Evolutionary conservation across 1,139 yeast genomes (phyloP), one percentile per base, ranked within the genome.

Genomic region (Arxiozyma telluris): DNA sequence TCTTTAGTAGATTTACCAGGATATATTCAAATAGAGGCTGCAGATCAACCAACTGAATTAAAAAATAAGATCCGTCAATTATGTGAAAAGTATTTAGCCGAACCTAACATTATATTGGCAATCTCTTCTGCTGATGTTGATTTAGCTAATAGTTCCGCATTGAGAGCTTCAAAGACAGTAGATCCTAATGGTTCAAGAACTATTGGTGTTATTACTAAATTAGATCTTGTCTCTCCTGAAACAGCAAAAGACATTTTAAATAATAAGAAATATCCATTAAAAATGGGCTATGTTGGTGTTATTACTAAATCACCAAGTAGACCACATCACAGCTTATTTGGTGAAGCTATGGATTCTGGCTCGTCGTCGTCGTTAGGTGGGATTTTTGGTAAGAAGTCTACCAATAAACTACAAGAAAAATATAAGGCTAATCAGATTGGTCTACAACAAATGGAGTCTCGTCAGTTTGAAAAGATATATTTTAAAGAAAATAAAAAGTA

Each of bases 81-180:
- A 38, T 93, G 98, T 70, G 87, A 87, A 61, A 81, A 82, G 65
- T 94, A 94, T 67, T 77, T 94, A 61, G 90, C 87, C 64, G 83
- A 87, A 9, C 98, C 98, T 20, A 94, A 94, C 66, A 88, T 94
- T 54, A 94, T 94, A 47, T 75, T 94, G 62, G 98, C 98, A 0
- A 93, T 94, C 41, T 88, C 96, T 17, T 93, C 98, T 1, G 98
- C 98, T 0, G 98, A 94, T 71, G 98, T 93, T 1, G 99, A 94
- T 74, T 76, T 94, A 66, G 98, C 98, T 1, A 93, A 93, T 68
- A 89, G 97, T 41, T 82, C 97, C 2, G 98, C 98, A 0, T 78
- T 93, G 57, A 77, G 95, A 57, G 97, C 98, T 0, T 87, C 96
- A n/a, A 83, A 91, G 59, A 59, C 77, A n/a, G 91, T 94, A 0